Evolutionary conservation across 2,329 filamentous ascomycete genomes (phyloP).

Genomic region (Daldinia sp.): DNA sequence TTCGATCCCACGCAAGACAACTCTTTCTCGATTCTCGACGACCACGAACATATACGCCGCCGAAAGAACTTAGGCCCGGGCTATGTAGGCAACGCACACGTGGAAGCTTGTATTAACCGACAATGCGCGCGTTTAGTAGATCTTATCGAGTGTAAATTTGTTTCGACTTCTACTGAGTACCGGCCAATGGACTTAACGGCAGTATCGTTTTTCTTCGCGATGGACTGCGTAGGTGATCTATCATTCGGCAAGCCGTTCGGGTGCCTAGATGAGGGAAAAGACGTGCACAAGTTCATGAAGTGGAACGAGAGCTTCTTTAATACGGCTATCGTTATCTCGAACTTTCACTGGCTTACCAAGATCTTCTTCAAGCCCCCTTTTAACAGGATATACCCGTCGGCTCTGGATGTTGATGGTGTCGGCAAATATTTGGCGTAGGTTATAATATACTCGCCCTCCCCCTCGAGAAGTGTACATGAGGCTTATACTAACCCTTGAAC

Average conservation of each 20-base stretch:
- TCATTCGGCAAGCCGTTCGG: conserved; percentile 58
- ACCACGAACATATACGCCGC: conserved; percentile 34
- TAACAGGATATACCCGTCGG: conserved; percentile 37
- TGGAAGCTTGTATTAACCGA: conserved; percentile 35
- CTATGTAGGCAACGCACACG: conserved; percentile 22
- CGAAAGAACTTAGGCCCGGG: conserved; percentile 38
- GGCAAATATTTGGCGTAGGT: conserved; percentile 42
- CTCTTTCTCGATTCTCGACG: conserved; percentile 39
- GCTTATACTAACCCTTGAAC: conserved; percentile 2
- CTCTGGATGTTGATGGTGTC: conserved; percentile 30
- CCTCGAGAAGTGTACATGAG: not conserved
- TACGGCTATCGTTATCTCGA: conserved; percentile 43
- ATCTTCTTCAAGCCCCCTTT: conserved; percentile 40
- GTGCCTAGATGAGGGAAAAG: conserved; percentile 56
- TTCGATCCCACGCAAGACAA: conserved; percentile 40
- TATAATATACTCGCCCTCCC: not conserved
- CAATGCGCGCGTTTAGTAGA: conserved; percentile 49
- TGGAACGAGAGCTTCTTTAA: conserved; percentile 51
- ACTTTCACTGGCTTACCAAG: conserved; percentile 44
- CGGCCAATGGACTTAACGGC: conserved; percentile 54
- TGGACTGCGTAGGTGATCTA: conserved; percentile 60
- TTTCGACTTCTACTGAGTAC: conserved; percentile 45
- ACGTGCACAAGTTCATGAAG: conserved; percentile 52
- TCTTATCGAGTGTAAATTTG: conserved; percentile 56
- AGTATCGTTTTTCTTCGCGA: conserved; percentile 57